Base-by-base conservation (phyloP, 768 basidiomycete species). In the Phlebiopsis flavidoalba region DNA sequence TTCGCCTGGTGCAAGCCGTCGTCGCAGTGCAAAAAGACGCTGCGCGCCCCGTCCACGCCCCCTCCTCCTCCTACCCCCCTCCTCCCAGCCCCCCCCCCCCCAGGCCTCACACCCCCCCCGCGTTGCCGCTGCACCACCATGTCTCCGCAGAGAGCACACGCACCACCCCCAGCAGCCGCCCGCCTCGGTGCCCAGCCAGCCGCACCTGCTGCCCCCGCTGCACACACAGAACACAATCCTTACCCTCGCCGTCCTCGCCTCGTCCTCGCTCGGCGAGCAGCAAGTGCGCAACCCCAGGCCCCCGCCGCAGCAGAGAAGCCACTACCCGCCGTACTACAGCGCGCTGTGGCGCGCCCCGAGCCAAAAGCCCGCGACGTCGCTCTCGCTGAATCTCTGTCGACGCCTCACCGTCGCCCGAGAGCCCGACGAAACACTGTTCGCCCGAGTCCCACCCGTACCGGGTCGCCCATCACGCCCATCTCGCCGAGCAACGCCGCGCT, bases 371-470 rank as follows among this genome's bases (percentile, higher is more conserved):
- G 63, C 76, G n/a, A 72, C 79, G 37, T 69, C 76, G 1, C 77
- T 90, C 48, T 83, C 85, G 33, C 81, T 91, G 69, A 91, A 89
- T 69, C 77, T 91, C 59, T n/a, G n/a, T 84, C 83, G 24, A 79
- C n/a, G 81, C 0, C 80, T 91, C 56, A 76, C 82, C 53, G 88
- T 91, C 58, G 73, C 86, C 46, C n/a, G n/a, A n/a, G n/a, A 88
- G 86, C 21, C 87, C 87, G 8, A 78, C 84, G 8, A 83, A 83
- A 62, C 77, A 85, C 57, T n/a, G n/a, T n/a, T 88, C 87, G 12
- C 86, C 88, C 49, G 81, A n/a, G n/a, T n/a, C 84, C 69, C 81
- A 78, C 19, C 78, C 79, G 8, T 78, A n/a, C 78, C 53, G 69
- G 75, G 47, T 76, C 75, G 0, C 74, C 74, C 50, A 80, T 82